These are phyloP conservation scores for Fusarium humuli DNA, from an alignment of 2,329 filamentous ascomycete species.

Conservation along the genomic window DNA sequence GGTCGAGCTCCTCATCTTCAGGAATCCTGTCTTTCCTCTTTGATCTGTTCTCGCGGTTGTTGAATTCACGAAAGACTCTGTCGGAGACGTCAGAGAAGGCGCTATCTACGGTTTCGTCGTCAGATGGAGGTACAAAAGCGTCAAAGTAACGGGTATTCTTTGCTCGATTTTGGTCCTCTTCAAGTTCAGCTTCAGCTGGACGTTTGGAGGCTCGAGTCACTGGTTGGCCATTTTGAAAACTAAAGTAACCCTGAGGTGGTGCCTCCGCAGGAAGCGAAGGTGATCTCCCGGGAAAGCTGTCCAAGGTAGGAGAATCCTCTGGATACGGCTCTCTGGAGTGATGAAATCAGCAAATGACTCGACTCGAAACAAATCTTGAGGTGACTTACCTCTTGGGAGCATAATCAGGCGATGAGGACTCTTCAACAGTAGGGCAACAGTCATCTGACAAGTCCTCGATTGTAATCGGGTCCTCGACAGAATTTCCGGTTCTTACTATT, in stretches of 20 bases:
- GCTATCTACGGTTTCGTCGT: background rate
- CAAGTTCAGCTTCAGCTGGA: conserved; percentile 7
- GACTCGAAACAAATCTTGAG: background rate
- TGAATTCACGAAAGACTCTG: background rate
- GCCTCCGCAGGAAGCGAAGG: background rate
- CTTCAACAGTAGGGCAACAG: background rate
- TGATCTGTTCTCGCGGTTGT: background rate
- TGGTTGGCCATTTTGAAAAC: background rate
- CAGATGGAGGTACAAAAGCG: background rate
- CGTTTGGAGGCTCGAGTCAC: conserved; percentile 1
- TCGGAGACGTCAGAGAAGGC: background rate
- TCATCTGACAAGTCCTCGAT: background rate
- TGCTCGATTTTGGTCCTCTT: background rate
- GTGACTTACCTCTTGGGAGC: background rate
- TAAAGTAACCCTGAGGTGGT: background rate
- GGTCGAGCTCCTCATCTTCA: background rate
- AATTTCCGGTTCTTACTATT: background rate
- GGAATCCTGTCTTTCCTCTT: background rate
- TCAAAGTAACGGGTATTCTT: conserved; percentile 5
- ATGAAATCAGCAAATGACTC: background rate
- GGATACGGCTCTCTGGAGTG: background rate
- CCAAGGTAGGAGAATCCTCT: background rate
- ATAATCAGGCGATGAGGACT: background rate
- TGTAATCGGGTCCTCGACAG: background rate
- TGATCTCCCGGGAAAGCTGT: background rate